A percentile compares a stretch with the other conserved stretches of the same genome.
These are phyloP conservation scores for Umbelopsis isabellina DNA, from an alignment of 192 early-diverging fungal genomes.

Conservation along the genomic window DNA sequence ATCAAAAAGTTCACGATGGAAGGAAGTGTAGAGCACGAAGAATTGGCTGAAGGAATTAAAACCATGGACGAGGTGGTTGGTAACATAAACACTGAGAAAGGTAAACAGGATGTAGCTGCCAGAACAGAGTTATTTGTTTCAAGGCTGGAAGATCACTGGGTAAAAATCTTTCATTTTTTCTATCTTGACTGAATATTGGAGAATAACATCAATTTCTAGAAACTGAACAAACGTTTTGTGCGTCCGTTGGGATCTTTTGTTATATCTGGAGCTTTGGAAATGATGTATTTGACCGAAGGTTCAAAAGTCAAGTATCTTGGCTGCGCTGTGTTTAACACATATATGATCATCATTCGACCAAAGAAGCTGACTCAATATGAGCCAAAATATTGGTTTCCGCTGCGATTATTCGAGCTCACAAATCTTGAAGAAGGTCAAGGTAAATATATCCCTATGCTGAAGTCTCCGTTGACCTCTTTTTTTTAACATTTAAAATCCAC, in stretches of 20 bases:
- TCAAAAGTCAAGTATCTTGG: constrained; percentile 56
- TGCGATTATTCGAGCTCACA: constrained; percentile 59
- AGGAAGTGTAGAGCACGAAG: constrained; percentile 39
- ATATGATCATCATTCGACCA: constrained; percentile 60
- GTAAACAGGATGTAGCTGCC: constrained; percentile 28
- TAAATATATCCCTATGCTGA: constrained; percentile 4
- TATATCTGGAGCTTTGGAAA: constrained; percentile 50
- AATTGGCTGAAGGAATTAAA: constrained; percentile 30
- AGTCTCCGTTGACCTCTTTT: not conserved
- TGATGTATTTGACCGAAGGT: constrained; percentile 43
- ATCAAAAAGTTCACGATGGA: constrained; percentile 55
- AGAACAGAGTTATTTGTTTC: constrained; percentile 38
- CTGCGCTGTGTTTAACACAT: constrained; percentile 64
- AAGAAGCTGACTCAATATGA: constrained; percentile 52
- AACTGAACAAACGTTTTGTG: constrained; percentile 40
- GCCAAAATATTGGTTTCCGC: constrained; percentile 69
- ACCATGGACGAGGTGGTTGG: constrained; percentile 44
- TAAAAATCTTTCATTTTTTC: not conserved
- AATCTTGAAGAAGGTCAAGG: constrained; percentile 47
- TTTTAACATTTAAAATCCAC: constrained; percentile 4
- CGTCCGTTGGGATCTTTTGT: constrained; percentile 42
- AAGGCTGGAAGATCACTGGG: constrained; percentile 34
- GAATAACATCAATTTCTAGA: not conserved
- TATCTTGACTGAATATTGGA: not conserved
- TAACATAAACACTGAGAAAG: constrained; percentile 43